Base-by-base conservation (phyloP, 192 early-diverging fungal genomes). In the Mortierella claussenii region DNA sequence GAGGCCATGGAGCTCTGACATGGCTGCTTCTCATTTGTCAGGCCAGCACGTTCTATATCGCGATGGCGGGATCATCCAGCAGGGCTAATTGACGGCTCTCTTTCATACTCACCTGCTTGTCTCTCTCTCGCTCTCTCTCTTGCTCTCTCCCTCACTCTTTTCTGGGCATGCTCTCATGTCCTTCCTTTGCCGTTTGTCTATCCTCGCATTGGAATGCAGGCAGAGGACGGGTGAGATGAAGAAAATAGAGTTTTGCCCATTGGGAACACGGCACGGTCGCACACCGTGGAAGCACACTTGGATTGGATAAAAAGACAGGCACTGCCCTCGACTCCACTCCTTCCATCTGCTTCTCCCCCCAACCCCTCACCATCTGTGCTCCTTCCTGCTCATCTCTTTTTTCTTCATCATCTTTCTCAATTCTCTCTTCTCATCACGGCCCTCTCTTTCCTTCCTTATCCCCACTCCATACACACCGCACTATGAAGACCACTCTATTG, bases 401-500 rank as follows among this genome's bases (percentile, higher is more conserved):
- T 26, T 8, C 21, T 13, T 58, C 40, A 18, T 44, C 31, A 55
- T 43, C 46, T 34, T 49, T 42, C 24, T 26, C 31, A 52, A 4
- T 28, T 15, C 30, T 40, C 43, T 44, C n/a, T 3, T 52, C 51
- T 27, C 27, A n/a, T 33, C 37, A 23, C 47, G n/a, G 18, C 26
- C n/a, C 37, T 33, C 10, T 33, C 21, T 43, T 71, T 30, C 12
- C 31, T 54, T 27, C 57, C 43, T 48, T 45, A 20, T 52, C 55
- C 21, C 49, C 4, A 37, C n/a, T n/a, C n/a, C n/a, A n/a, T n/a
- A n/a, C n/a, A n/a, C n/a, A n/a, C n/a, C 7, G 37, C 43, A 76
- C 49, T 49, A 76, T 76, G 73, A 76, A 76, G 73, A 13, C 73
- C 26, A 76, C 73, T 8, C 58, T 76, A 21, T 57, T 76, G 51